phyloP scores from a whole-genome alignment of 306 rosid species.

The Oxytropis ochrocephala region DNA sequence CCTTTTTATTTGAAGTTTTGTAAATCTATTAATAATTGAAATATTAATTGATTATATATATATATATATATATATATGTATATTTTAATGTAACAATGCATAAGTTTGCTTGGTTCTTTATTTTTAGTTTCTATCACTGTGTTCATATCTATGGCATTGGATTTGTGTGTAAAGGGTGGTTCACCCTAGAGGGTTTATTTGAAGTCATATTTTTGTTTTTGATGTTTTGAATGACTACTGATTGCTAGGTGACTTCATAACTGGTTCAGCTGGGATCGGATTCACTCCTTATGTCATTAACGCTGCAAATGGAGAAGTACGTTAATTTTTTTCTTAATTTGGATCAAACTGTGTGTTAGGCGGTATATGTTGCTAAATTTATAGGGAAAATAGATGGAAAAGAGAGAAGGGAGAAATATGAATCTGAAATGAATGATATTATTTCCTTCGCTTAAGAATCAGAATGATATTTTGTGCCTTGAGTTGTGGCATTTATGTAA shows the following conservation, averaged over 20 bases:
- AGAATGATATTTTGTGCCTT: not conserved
- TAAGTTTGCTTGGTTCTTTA: not conserved
- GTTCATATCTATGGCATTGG: not conserved
- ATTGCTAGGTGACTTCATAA: constrained; percentile 64
- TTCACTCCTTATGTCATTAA: constrained; percentile 84
- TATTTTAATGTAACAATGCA: not conserved
- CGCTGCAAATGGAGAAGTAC: constrained; percentile 84
- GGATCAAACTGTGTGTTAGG: not conserved
- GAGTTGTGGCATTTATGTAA: not conserved
- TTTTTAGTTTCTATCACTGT: not conserved
- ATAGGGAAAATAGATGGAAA: not conserved
- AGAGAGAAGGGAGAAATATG: not conserved
- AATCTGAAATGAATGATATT: constrained; percentile 9
- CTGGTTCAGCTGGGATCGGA: constrained; percentile 84
- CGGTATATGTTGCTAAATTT: not conserved
- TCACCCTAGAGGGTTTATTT: not conserved
- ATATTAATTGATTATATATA: no score
- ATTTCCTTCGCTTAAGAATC: not conserved
- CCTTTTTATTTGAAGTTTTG: no score
- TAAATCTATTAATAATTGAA: no score
- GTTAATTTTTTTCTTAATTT: constrained; percentile 18
- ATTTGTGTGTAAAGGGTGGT: not conserved
- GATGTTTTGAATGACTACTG: constrained; percentile 25
- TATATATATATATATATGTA: not conserved
- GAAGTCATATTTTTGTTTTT: not conserved